phyloP scores from a whole-genome alignment of 306 rosid species.

The Cucurbita pepo region DNA sequence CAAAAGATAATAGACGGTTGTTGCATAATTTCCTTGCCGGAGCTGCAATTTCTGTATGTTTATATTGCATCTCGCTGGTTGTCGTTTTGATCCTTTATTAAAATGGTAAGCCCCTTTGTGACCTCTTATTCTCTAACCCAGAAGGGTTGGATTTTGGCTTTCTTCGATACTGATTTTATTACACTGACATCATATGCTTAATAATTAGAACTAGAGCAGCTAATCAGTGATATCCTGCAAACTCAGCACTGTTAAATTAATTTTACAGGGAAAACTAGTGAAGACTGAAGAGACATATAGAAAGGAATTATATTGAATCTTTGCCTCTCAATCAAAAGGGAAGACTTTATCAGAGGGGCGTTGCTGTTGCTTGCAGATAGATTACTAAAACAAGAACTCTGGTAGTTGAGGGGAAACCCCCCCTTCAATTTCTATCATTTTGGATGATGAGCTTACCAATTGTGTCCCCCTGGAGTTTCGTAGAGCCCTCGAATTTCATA shows the following conservation, averaged over 20 bases:
- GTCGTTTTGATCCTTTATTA: constrained; percentile 51
- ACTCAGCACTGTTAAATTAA: not conserved
- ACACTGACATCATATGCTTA: not conserved
- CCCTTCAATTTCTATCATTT: not conserved
- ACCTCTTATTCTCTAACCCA: not conserved
- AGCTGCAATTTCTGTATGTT: constrained; percentile 28
- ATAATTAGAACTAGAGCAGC: not conserved
- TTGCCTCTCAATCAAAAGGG: not conserved
- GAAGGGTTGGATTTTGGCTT: not conserved
- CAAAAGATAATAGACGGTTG: constrained; percentile 71
- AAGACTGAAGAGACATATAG: not conserved
- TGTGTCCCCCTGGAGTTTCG: not conserved
- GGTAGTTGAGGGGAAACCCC: not conserved
- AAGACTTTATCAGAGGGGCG: not conserved
- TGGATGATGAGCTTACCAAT: constrained; percentile 2
- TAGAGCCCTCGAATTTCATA: not conserved
- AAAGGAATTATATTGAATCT: not conserved
- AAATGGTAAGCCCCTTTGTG: constrained; percentile 29
- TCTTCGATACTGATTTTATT: not conserved
- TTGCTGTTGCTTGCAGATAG: not conserved
- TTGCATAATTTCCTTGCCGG: constrained; percentile 71
- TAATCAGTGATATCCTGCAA: not conserved
- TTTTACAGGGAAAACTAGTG: not conserved
- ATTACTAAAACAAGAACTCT: not conserved
- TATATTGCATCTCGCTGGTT: constrained; percentile 51